phyloP scores from a whole-genome alignment of 2,329 filamentous ascomycete species.

The Cryphonectria parasitica region DNA sequence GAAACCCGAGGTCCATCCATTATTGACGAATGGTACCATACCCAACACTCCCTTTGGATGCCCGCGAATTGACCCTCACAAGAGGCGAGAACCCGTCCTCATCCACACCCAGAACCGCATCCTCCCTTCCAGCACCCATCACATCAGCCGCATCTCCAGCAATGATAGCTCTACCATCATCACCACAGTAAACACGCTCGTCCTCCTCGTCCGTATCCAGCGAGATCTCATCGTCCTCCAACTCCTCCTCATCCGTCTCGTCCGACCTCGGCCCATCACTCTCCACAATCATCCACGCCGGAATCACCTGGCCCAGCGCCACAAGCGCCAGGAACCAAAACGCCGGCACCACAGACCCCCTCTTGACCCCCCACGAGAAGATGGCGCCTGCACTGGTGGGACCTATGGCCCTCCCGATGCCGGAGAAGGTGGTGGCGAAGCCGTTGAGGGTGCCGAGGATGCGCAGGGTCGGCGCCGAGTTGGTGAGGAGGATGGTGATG shows the following conservation, averaged over 20 bases:
- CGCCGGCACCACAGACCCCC: slow-evolving; percentile 76
- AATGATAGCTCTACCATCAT: slow-evolving; percentile 20
- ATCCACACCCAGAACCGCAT: slow-evolving; percentile 7
- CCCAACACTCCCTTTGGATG: slow-evolving; percentile 5
- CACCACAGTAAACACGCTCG: slow-evolving; percentile 33
- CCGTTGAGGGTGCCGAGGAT: slow-evolving; percentile 90
- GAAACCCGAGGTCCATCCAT: slow-evolving; percentile 19
- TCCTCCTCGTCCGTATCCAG: slow-evolving; percentile 38
- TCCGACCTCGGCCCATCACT: slow-evolving; percentile 66
- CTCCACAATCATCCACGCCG: slow-evolving; percentile 74
- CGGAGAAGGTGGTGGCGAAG: slow-evolving; percentile 81
- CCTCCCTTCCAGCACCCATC: background rate
- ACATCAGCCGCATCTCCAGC: slow-evolving; percentile 25
- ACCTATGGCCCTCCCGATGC: slow-evolving; percentile 77
- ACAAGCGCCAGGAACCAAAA: slow-evolving; percentile 79
- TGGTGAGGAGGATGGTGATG: slow-evolving; percentile 87
- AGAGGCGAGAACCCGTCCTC: slow-evolving; percentile 20
- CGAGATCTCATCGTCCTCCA: slow-evolving; percentile 38
- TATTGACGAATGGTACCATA: slow-evolving; percentile 16
- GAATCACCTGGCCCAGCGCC: slow-evolving; percentile 67
- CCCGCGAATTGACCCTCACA: slow-evolving; percentile 19
- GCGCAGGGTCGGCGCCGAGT: slow-evolving; percentile 74
- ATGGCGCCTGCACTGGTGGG: slow-evolving; percentile 73
- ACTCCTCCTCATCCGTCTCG: slow-evolving; percentile 37
- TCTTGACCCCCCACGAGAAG: slow-evolving; percentile 76